Conservation (phyloP, 441 rosid species). For the Euphorbia schlechtendalii region DNA sequence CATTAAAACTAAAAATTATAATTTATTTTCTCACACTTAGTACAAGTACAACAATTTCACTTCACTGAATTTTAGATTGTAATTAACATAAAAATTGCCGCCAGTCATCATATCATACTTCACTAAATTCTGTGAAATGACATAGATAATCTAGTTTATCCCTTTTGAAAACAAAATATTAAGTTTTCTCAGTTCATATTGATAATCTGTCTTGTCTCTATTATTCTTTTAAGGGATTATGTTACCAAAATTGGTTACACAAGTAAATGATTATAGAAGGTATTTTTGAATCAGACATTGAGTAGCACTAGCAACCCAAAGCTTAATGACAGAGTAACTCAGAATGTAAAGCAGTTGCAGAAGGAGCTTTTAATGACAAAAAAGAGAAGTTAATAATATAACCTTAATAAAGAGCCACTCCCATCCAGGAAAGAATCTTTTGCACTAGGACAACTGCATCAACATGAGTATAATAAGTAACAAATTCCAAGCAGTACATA, state of each 20-base stretch:
- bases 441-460: conserved; percentile 46
- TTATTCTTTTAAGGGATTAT: neutral
- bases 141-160: neutral
- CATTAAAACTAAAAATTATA: neutral
- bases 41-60: no score
- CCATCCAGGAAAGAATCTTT: conserved; percentile 27
- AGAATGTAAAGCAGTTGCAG: neutral
- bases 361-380: neutral
- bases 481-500: neutral
- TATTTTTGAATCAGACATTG: neutral
- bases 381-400: conserved; percentile 15
- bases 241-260: neutral
- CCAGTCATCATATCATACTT: neutral
- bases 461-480: conserved; percentile 18
- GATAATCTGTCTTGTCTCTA: neutral
- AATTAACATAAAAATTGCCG: neutral
- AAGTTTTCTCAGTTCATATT: neutral
- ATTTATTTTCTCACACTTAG: no score
- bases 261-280: neutral
- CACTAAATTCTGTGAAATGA: no score
- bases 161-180: neutral
- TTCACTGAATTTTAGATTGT: neutral
- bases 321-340: neutral
- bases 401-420: conserved; percentile 44
- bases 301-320: neutral